These are phyloP conservation scores for Cystobasidium sp. DNA, from an alignment of 1,284 basidiomycete species.

Conservation along the genomic window DNA sequence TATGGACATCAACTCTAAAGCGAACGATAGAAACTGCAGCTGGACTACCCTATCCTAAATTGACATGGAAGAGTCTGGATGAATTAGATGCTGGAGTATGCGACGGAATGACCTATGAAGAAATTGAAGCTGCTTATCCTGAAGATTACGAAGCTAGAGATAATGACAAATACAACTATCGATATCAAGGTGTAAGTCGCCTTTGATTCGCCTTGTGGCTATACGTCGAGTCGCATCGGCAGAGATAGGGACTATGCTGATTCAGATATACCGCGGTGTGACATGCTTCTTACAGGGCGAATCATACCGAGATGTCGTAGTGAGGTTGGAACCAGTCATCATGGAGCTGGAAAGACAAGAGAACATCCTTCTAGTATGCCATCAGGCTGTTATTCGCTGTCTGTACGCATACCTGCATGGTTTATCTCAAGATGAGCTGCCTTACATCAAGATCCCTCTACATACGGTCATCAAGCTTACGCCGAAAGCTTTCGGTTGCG, in stretches of 20 bases:
- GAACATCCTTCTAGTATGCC: constrained; percentile 95
- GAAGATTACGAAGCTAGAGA: constrained; percentile 99
- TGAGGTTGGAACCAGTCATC: constrained; percentile 86
- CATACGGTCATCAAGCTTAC: constrained; percentile 98
- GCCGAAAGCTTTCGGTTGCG: constrained; percentile 97
- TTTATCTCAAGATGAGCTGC: constrained; percentile 87
- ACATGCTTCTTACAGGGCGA: constrained; percentile 65
- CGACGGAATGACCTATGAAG: constrained; percentile 99
- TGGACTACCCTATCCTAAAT: constrained; percentile 80
- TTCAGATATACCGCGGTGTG: not conserved
- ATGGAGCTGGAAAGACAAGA: constrained; percentile 98
- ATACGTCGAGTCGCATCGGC: no score
- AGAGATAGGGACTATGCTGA: not conserved
- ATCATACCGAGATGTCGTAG: constrained; percentile 77
- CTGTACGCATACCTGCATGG: constrained; percentile 70
- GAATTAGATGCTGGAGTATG: constrained; percentile 99
- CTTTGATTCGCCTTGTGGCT: constrained; percentile 51
- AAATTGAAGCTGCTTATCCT: constrained; percentile 95
- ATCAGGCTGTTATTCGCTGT: constrained; percentile 93
- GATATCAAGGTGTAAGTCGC: constrained; percentile 71
- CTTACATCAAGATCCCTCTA: constrained; percentile 80
- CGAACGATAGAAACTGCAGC: constrained; percentile 91
- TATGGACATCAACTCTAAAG: constrained; percentile 95
- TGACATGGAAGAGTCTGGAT: constrained; percentile 98
- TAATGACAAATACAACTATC: constrained; percentile 99